phyloP scores from a whole-genome alignment of 106 monocot genomes.

The Dendrobium officinale region DNA sequence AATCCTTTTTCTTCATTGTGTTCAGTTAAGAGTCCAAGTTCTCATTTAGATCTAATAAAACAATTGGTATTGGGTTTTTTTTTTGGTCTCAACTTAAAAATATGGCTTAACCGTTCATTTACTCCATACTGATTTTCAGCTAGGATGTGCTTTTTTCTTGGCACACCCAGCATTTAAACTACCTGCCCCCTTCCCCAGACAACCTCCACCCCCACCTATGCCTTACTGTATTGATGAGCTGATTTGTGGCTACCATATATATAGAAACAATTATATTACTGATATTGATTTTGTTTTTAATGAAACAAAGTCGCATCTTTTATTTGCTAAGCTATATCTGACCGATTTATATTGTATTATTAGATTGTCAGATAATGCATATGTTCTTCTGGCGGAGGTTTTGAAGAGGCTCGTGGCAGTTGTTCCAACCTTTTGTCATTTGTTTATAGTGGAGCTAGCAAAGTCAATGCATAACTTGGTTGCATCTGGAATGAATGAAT shows the following conservation, averaged over 20 bases:
- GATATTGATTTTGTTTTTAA: neutral
- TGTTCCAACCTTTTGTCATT: constrained; percentile 68
- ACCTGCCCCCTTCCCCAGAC: neutral
- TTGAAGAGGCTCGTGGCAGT: constrained; percentile 81
- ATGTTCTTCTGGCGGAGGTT: constrained; percentile 78
- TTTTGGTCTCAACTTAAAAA: neutral
- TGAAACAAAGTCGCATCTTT: neutral
- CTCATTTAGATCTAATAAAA: too few species aligned
- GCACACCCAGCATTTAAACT: too few species aligned
- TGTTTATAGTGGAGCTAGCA: constrained; percentile 82
- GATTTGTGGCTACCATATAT: neutral
- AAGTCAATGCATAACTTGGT: constrained; percentile 71
- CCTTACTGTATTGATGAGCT: neutral
- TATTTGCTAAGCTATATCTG: neutral
- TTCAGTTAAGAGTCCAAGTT: too few species aligned
- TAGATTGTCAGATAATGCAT: constrained; percentile 93
- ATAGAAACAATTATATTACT: neutral
- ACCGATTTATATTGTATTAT: neutral
- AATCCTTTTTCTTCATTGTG: too few species aligned
- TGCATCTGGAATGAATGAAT: constrained; percentile 62
- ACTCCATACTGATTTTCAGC: neutral
- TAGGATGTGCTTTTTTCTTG: neutral
- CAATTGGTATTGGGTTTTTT: too few species aligned
- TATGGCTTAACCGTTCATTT: neutral
- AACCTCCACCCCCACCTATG: neutral